These are phyloP conservation scores for Phaeotremella skinneri DNA, from an alignment of 768 basidiomycete species.

Conservation along the genomic window DNA sequence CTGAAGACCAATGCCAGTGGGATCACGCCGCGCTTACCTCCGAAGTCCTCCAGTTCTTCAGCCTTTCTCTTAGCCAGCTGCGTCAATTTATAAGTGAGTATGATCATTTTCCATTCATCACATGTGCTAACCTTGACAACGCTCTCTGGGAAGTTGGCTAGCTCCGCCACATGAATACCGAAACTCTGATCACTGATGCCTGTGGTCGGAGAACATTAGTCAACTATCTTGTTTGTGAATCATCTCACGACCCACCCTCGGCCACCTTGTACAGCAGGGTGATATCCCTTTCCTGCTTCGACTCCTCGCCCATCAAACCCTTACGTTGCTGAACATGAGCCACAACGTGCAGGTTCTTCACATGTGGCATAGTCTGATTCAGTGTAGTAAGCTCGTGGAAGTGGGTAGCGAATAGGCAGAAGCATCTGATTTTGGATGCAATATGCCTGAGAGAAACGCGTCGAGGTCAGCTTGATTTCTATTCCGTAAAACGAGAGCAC, in stretches of 20 bases:
- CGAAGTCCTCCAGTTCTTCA: constrained; percentile 85
- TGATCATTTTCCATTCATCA: not conserved
- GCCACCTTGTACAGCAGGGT: constrained; percentile 71
- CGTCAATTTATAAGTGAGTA: not conserved
- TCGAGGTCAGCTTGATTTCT: not conserved
- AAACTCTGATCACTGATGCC: constrained; percentile 96
- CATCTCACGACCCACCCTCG: constrained; percentile 61
- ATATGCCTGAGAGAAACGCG: constrained; percentile 66
- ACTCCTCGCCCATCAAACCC: constrained; percentile 44
- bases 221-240: not conserved
- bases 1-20: not conserved
- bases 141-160: constrained; percentile 96
- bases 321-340: constrained; percentile 71
- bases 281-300: constrained; percentile 67
- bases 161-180: constrained; percentile 93
- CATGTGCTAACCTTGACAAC: constrained; percentile 69
- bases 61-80: constrained; percentile 89
- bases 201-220: constrained; percentile 41
- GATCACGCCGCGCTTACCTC: constrained; percentile 53
- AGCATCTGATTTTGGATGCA: constrained; percentile 84
- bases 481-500: constrained; percentile 1
- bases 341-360: constrained; percentile 93
- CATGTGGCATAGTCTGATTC: constrained; percentile 77
- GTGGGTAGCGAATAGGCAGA: constrained; percentile 95
- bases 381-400: constrained; percentile 95